Percentiles rank a stretch among this genome's conserved stretches.
These are phyloP conservation scores for Pythium rishiriense DNA, from an alignment of 352 stramenopile species.

Conservation along the genomic window DNA sequence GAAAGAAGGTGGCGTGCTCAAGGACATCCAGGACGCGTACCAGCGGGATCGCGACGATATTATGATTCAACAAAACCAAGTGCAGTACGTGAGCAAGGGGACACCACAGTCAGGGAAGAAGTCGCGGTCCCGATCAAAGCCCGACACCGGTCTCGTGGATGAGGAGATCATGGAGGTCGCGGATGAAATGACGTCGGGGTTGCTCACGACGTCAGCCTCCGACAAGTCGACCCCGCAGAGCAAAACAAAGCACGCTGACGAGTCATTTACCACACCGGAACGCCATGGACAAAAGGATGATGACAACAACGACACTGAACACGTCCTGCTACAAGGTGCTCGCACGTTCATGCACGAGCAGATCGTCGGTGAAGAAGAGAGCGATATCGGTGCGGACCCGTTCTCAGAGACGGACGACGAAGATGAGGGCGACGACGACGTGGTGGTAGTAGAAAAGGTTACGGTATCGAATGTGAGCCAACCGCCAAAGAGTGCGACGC, in stretches of 20 bases:
- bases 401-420: constrained; percentile 29
- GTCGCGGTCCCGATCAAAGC: constrained; percentile 15
- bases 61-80: constrained; percentile 55
- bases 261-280: not conserved
- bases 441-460: not conserved
- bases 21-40: constrained; percentile 75
- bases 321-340: constrained; percentile 22
- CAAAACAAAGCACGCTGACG: constrained; percentile 15
- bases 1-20: constrained; percentile 71
- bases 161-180: constrained; percentile 45
- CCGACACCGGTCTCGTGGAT: constrained; percentile 11
- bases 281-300: constrained; percentile 30
- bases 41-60: constrained; percentile 45
- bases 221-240: not conserved
- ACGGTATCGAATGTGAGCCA: not conserved
- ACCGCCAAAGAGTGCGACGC: not conserved
- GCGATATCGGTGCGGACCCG: constrained; percentile 2
- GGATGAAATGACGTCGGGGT: constrained; percentile 40
- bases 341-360: constrained; percentile 32
- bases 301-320: constrained; percentile 36
- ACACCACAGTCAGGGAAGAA: constrained; percentile 17
- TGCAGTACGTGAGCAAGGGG: constrained; percentile 40
- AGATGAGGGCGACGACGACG: constrained; percentile 1
- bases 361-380: constrained; percentile 28
- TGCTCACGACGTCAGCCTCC: constrained; percentile 20